Conservation (phyloP, 352 stramenopile species). For the Globisporangium echinulatum region DNA sequence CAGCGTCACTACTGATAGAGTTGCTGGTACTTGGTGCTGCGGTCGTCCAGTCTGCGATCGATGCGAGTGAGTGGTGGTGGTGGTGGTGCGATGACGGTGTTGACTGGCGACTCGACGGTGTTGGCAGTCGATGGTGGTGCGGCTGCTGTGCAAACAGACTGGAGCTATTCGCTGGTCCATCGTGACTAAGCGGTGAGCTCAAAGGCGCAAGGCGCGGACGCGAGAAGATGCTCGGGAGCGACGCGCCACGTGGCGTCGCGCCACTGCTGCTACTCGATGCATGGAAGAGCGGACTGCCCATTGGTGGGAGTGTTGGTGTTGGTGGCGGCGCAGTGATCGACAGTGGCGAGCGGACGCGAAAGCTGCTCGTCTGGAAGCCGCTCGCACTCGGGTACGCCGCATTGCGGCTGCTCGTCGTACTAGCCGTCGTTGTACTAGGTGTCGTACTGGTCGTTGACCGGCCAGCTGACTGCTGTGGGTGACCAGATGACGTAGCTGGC, state of each 20-base stretch:
- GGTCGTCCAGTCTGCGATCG: constrained; percentile 13
- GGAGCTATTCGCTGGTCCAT: neutral
- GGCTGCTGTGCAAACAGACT: neutral
- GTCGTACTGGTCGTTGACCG: too few relatives aligned
- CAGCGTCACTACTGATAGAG: neutral
- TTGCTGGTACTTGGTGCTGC: constrained; percentile 1
- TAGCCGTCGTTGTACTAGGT: too few relatives aligned
- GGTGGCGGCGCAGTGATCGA: constrained; percentile 38
- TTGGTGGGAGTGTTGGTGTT: constrained; percentile 11
- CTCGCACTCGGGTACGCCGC: constrained; percentile 10
- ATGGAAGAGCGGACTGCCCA: constrained; percentile 29
- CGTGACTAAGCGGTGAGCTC: constrained; percentile 16
- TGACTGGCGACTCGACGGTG: constrained; percentile 5
- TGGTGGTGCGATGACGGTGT: neutral
- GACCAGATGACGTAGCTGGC: neutral
- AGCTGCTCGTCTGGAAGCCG: constrained; percentile 8
- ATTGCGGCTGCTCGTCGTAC: constrained; percentile 2
- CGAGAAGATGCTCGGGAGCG: constrained; percentile 44
- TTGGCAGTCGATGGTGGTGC: constrained; percentile 6
- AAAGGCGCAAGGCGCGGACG: constrained; percentile 34
- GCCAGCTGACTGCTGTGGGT: too few relatives aligned
- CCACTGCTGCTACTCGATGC: constrained; percentile 1
- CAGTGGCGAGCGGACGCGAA: constrained; percentile 21
- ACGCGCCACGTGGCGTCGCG: constrained; percentile 20
- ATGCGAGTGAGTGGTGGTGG: neutral